These are phyloP conservation scores for Coniochaeta pulveracea DNA, from an alignment of 2,329 filamentous ascomycete species.

Conservation along the genomic window DNA sequence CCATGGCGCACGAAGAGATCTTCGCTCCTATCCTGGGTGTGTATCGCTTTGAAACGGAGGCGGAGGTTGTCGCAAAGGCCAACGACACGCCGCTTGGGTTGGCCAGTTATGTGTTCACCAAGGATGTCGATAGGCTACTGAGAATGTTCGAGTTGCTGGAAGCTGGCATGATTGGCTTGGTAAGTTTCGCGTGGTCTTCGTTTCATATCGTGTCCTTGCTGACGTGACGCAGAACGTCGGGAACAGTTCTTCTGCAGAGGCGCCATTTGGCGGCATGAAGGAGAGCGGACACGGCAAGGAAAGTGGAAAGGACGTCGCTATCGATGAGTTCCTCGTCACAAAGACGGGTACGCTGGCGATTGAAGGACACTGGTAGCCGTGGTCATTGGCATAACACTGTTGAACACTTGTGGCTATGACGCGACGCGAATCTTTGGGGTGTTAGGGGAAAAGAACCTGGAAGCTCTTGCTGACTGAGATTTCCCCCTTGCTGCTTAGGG, in stretches of 20 bases:
- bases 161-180: conserved; percentile 3
- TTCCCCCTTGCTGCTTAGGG: too few species aligned
- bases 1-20: conserved; percentile 37
- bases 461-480: too few species aligned
- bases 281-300: conserved; percentile 24
- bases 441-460: too few species aligned
- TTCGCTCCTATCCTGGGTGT: conserved; percentile 48
- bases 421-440: too few species aligned
- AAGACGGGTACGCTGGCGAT: conserved; percentile 10
- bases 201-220: not conserved
- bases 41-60: conserved; percentile 43
- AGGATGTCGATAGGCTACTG: conserved; percentile 2
- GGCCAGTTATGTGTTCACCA: conserved; percentile 3
- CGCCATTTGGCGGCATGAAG: conserved; percentile 23
- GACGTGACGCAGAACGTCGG: conserved; percentile 12
- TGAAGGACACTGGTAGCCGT: conserved; percentile 2
- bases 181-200: not conserved
- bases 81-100: conserved; percentile 50
- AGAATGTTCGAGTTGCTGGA: conserved; percentile 3
- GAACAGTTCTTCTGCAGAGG: conserved; percentile 21
- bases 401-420: too few species aligned
- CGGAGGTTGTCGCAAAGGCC: conserved; percentile 39
- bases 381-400: too few species aligned
- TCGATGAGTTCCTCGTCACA: conserved; percentile 18
- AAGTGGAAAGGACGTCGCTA: conserved; percentile 17